A percentile compares a stretch with the other conserved stretches of the same genome.
phyloP scores from a whole-genome alignment of 257 asterid genomes.

The Plantago elongata region DNA sequence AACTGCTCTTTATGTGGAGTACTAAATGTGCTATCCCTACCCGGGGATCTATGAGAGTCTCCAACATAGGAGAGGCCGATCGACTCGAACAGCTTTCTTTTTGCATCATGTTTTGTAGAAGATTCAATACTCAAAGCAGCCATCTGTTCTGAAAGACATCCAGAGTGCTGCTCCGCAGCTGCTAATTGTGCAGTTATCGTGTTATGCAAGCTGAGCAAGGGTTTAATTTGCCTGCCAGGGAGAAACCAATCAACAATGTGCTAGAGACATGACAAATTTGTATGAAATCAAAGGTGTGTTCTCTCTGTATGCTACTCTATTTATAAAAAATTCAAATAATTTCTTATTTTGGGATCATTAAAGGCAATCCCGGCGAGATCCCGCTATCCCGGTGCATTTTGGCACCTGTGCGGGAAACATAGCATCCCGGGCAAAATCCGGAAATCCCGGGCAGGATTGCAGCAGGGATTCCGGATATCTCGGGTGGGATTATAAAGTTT shows the following conservation, averaged over 20 bases:
- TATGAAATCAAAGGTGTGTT: neutral
- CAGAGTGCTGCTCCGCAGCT: constrained; percentile 88
- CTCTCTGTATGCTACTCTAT: neutral
- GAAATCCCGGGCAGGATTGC: too few species aligned
- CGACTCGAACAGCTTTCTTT: constrained; percentile 76
- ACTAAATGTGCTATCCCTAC: constrained; percentile 34
- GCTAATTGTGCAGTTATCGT: constrained; percentile 70
- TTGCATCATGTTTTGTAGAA: constrained; percentile 50
- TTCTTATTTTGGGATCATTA: neutral
- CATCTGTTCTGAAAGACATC: constrained; percentile 79
- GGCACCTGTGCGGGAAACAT: too few species aligned
- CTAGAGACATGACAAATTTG: neutral
- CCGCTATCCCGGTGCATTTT: too few species aligned
- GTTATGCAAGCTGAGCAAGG: constrained; percentile 58
- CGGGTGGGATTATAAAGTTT: too few species aligned
- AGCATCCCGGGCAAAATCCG: too few species aligned
- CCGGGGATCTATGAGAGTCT: constrained; percentile 41
- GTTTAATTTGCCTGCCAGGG: constrained; percentile 61
- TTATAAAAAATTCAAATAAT: neutral
- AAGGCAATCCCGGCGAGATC: too few species aligned
- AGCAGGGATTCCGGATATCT: too few species aligned
- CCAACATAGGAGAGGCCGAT: constrained; percentile 66
- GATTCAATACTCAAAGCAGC: constrained; percentile 58
- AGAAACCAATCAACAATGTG: constrained; percentile 4
- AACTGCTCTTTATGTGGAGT: constrained; percentile 36